Base-by-base conservation (phyloP, 768 basidiomycete genomes). In the Candolleomyces eurysporus region DNA sequence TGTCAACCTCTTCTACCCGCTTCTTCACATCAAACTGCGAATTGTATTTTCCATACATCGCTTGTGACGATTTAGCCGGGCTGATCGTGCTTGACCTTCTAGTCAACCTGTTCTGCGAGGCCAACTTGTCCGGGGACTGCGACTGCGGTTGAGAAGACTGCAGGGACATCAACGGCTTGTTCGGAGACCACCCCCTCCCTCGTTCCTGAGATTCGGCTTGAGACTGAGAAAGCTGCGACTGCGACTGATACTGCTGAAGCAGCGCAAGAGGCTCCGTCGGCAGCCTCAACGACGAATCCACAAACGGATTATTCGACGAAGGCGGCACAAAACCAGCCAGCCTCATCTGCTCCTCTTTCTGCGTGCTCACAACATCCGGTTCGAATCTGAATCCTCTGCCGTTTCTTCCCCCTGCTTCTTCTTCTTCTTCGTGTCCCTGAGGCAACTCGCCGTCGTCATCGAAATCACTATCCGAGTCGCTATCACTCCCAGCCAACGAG, bases 1-100 rank as follows among this genome's bases (percentile, higher is more conserved):
- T 81, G 51, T 75, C 81, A 5, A 85, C 82, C 64, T 76, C 73
- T 45, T 80, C 81, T 16, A 83, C 78, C 63, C 79, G 77, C 22
- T 73, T 77, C 66, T 84, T 81, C 2, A 86, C 75, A 63, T 86
- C 83, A 59, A 82, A 81, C 65, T 85, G 85, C 7, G 84, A 84
- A 61, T 79, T 82, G 66, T 79, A 84, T 1, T 78, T 80, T 71
- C 16, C 48, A 49, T 31, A 22, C 36, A 36, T 53, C 49, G 40
- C 48, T 43, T 43, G 76, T 69, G 16, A 73, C 48, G 13, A 71
- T 73, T 58, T 67, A 56, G 67, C 70, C 26, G 56, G 56, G 49
- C 68, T 64, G 21, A 59, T 11, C 21, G 58, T n/a, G 21, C 39
- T 61, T 42, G 45, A 48, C 22, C n/a, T 39, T 48, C 48, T 26